Evolutionary conservation across 441 rosid species (phyloP).

Genomic region (Jatropha podagrica): DNA sequence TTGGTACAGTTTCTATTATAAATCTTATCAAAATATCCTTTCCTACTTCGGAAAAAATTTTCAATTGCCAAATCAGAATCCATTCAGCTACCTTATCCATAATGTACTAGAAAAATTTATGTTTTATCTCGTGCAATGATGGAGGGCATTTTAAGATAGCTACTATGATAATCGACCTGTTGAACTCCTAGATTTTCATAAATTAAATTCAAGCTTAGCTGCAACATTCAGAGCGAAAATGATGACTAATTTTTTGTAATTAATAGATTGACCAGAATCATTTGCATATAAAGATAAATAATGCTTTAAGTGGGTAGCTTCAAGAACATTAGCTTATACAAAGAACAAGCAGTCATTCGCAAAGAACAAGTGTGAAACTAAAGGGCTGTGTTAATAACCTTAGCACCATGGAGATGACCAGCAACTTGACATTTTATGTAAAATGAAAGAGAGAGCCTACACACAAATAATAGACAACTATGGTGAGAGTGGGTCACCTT

Average conservation of each 20-base stretch:
- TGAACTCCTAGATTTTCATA: background rate
- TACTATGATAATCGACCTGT: background rate
- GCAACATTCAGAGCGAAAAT: background rate
- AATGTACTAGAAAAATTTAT: background rate
- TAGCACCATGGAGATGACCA: background rate
- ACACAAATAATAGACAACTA: background rate
- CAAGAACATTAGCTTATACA: background rate
- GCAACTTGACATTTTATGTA: too few relatives aligned
- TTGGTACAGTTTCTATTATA: background rate
- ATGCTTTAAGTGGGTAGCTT: background rate
- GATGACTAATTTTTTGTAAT: background rate
- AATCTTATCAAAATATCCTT: background rate
- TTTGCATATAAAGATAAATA: background rate
- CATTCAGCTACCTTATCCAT: background rate
- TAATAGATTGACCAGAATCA: background rate
- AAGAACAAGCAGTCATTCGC: background rate
- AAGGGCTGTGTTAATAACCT: background rate
- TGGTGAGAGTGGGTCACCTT: background rate
- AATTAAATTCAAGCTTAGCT: background rate
- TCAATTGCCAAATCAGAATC: too few relatives aligned
- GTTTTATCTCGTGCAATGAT: background rate
- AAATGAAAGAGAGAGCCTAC: background rate
- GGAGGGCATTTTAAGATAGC: background rate
- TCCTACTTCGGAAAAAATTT: background rate
- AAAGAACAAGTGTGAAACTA: background rate